phyloP scores from a whole-genome alignment of 2,329 filamentous ascomycete genomes.

The Hymenotorrendiella dingleyae region DNA sequence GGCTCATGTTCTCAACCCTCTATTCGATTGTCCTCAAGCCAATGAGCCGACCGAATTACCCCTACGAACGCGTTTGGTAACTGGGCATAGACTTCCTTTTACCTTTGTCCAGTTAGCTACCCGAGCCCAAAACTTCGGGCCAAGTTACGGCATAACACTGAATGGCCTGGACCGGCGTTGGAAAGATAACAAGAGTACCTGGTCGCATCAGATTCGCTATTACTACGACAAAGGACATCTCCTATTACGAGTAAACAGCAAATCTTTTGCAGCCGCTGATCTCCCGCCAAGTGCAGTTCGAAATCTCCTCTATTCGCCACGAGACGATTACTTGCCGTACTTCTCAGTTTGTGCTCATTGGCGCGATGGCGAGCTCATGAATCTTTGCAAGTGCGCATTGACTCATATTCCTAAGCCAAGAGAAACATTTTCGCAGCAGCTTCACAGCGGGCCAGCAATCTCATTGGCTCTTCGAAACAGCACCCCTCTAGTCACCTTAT shows the following conservation, averaged over 20 bases:
- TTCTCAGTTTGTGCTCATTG: conserved; percentile 59
- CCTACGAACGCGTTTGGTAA: conserved; percentile 47
- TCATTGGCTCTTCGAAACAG: conserved; percentile 20
- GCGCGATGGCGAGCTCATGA: conserved; percentile 54
- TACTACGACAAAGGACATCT: conserved; percentile 47
- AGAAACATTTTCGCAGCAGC: conserved; percentile 31
- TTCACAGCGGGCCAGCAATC: conserved; percentile 25
- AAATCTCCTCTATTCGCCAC: conserved; percentile 47
- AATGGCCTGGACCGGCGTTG: conserved; percentile 47
- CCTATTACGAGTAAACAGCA: conserved; percentile 51
- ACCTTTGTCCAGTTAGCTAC: conserved; percentile 52
- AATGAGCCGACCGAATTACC: conserved; percentile 41
- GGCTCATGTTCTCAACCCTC: conserved; percentile 46
- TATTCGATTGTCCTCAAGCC: conserved; percentile 50
- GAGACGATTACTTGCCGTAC: conserved; percentile 55
- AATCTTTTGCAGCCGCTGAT: conserved; percentile 44
- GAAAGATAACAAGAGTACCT: conserved; percentile 41
- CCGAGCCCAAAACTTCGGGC: conserved; percentile 41
- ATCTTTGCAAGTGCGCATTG: conserved; percentile 55
- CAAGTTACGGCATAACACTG: conserved; percentile 40
- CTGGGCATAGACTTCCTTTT: conserved; percentile 50
- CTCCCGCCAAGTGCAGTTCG: conserved; percentile 47
- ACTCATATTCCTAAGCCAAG: conserved; percentile 45
- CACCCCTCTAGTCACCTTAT: conserved; percentile 44
- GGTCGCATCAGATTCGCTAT: conserved; percentile 51